phyloP scores from a whole-genome alignment of 1,284 basidiomycete species.

The Chalciporus sp. region DNA sequence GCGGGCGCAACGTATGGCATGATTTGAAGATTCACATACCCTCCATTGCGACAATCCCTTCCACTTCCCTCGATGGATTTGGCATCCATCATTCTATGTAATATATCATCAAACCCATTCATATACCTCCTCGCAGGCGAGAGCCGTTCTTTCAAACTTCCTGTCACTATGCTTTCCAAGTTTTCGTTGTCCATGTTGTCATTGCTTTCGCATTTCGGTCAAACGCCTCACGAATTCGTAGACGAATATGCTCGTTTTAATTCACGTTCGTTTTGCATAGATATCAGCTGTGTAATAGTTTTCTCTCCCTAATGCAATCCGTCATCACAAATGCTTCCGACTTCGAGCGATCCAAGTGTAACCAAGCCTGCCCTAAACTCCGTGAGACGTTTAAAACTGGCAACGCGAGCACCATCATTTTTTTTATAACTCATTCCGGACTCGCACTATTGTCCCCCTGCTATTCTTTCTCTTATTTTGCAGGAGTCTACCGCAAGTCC shows the following conservation, averaged over 20 bases:
- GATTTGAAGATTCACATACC: conserved; percentile 1
- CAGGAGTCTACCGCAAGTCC: conserved; percentile 56
- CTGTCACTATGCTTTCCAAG: background rate
- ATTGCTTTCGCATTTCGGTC: background rate
- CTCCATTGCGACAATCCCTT: background rate
- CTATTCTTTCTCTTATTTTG: conserved; percentile 31
- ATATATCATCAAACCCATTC: conserved; percentile 4
- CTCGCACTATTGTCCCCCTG: conserved; percentile 58
- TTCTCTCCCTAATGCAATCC: background rate
- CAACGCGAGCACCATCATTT: background rate
- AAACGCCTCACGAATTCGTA: conserved; percentile 3
- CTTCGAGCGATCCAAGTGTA: too few species aligned
- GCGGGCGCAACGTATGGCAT: conserved; percentile 30
- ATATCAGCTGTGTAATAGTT: conserved; percentile 1
- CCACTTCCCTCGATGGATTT: background rate
- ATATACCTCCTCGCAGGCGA: conserved; percentile 10
- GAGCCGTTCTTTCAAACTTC: background rate
- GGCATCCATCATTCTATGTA: background rate
- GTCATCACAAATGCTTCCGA: background rate
- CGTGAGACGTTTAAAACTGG: rapidly evolving
- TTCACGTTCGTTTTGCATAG: conserved; percentile 24
- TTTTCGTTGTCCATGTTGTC: background rate
- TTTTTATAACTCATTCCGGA: conserved; percentile 43
- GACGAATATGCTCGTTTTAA: conserved; percentile 23
- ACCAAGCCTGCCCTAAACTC: conserved; percentile 32